Evolutionary conservation across 164 flowering plant species (phyloP).

Genomic region (Santalum album): DNA sequence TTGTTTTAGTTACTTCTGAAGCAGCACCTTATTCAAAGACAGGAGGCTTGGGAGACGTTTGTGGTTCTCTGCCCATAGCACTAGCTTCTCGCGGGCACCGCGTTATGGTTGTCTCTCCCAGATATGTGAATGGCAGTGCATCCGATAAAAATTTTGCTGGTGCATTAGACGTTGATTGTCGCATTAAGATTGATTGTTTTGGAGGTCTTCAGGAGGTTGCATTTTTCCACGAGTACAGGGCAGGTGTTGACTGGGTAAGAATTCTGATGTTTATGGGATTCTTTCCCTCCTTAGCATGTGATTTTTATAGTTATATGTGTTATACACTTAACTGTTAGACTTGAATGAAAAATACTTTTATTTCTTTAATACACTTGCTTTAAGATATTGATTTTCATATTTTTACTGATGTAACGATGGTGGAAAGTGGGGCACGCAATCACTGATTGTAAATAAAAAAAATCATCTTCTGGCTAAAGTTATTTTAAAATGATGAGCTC

Average conservation of each 20-base stretch:
- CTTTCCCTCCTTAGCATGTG: not conserved
- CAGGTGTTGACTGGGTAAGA: slow-evolving; percentile 94
- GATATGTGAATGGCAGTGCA: slow-evolving; percentile 56
- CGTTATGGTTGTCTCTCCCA: slow-evolving; percentile 92
- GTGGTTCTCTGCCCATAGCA: slow-evolving; percentile 90
- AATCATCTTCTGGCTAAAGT: no score
- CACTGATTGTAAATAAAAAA: no score
- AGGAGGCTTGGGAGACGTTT: slow-evolving; percentile 95
- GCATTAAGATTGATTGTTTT: slow-evolving; percentile 53
- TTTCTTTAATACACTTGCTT: not conserved
- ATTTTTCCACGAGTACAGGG: slow-evolving; percentile 76
- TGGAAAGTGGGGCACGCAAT: no score
- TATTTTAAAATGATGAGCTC: not conserved
- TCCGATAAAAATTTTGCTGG: slow-evolving; percentile 38
- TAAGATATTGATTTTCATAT: no score
- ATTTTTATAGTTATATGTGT: not conserved
- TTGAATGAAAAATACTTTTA: not conserved
- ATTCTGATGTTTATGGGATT: not conserved
- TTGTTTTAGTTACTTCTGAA: slow-evolving; percentile 80
- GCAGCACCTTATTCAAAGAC: slow-evolving; percentile 96
- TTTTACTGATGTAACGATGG: no score
- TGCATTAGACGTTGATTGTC: slow-evolving; percentile 40
- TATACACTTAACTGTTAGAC: not conserved
- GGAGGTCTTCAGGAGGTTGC: slow-evolving; percentile 72
- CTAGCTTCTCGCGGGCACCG: slow-evolving; percentile 82